phyloP scores from a whole-genome alignment of 2,329 filamentous ascomycete genomes.

The Westerdykella ornata region DNA sequence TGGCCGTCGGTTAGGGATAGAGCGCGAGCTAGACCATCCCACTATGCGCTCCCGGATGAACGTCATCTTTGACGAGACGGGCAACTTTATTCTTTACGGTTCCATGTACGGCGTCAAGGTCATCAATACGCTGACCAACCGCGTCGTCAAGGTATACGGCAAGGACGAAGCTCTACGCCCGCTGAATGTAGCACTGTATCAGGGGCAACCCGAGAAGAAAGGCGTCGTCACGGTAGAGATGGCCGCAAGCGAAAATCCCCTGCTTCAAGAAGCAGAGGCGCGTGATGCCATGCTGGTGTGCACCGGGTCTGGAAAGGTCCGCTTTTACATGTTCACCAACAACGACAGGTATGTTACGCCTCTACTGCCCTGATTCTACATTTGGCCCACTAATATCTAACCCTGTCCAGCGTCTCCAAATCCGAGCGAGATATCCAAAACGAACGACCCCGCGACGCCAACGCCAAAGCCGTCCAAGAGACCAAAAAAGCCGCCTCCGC shows the following conservation, averaged over 20 bases:
- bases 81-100: constrained; percentile 90
- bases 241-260: constrained; percentile 89
- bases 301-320: constrained; percentile 77
- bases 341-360: constrained; percentile 54
- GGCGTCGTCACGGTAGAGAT: constrained; percentile 89
- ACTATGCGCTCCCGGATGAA: constrained; percentile 65
- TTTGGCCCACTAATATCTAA: constrained; percentile 3
- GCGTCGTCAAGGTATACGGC: constrained; percentile 82
- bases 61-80: constrained; percentile 91
- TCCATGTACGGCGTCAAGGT: constrained; percentile 91
- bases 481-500: constrained; percentile 62
- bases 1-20: constrained; percentile 75
- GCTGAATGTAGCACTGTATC: constrained; percentile 79
- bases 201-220: constrained; percentile 92
- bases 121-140: constrained; percentile 90
- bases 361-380: background rate
- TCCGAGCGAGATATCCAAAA: constrained; percentile 87
- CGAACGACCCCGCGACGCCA: constrained; percentile 71
- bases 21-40: constrained; percentile 74
- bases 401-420: constrained; percentile 55
- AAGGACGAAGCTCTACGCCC: constrained; percentile 83
- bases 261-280: constrained; percentile 84
- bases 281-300: constrained; percentile 82
- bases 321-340: constrained; percentile 98
- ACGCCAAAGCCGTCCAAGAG: constrained; percentile 41